These are phyloP conservation scores for Zarea fungicola DNA, from an alignment of 2,329 filamentous ascomycete species.

Conservation along the genomic window DNA sequence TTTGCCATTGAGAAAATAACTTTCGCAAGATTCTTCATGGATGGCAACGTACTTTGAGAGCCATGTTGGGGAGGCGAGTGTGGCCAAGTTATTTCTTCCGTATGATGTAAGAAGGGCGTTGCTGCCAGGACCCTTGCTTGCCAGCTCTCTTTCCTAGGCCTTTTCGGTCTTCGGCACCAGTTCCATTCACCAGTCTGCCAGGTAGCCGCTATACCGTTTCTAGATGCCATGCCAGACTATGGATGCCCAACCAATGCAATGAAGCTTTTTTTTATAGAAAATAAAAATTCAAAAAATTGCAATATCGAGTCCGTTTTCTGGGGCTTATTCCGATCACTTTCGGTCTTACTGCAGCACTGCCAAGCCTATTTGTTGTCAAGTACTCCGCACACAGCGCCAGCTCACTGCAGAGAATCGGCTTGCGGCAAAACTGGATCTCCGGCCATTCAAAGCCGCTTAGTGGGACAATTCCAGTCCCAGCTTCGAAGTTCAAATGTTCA, in stretches of 20 bases:
- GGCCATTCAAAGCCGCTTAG: conserved; percentile 25
- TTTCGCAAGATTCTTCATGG: too few relatives aligned
- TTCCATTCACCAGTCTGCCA: neutral
- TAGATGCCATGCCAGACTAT: neutral
- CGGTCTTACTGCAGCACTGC: neutral
- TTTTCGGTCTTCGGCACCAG: too few relatives aligned
- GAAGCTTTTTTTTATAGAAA: neutral
- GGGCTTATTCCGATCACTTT: conserved; percentile 4
- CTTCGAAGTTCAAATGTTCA: too few relatives aligned
- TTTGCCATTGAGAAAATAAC: too few relatives aligned
- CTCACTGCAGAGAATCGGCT: neutral
- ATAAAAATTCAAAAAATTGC: neutral
- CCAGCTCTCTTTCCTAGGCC: too few relatives aligned
- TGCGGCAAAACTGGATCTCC: conserved; percentile 33
- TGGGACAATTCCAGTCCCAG: too few relatives aligned
- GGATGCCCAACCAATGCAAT: neutral
- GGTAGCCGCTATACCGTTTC: neutral
- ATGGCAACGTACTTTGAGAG: conserved; percentile 25
- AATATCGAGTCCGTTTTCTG: neutral
- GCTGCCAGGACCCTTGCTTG: too few relatives aligned
- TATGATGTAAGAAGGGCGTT: conserved; percentile 15
- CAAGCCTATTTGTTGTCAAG: neutral
- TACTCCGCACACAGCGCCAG: conserved; percentile 8
- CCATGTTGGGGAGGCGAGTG: conserved; percentile 20
- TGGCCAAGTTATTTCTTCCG: neutral